Conservation (phyloP, 1,284 basidiomycete species). For the Leccinum brunneo-olivaceum region DNA sequence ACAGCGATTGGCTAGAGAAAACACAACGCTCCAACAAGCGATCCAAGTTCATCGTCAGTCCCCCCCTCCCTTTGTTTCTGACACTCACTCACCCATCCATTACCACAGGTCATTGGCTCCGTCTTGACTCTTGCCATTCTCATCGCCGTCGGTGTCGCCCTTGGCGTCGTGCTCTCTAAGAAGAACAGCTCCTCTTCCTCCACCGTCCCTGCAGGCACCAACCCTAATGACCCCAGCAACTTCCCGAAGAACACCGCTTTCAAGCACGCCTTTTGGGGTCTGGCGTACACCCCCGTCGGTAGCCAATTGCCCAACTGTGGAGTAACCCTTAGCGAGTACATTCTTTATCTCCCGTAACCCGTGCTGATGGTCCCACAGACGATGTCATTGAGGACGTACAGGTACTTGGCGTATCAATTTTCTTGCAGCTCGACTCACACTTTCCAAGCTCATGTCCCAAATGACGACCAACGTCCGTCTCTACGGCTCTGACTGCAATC, state of each 20-base stretch:
- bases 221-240: slow-evolving; percentile 55
- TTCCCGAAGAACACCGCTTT: slow-evolving; percentile 59
- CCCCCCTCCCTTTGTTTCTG: not conserved
- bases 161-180: slow-evolving; percentile 31
- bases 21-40: slow-evolving; percentile 25
- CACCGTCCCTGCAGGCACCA: slow-evolving; percentile 32
- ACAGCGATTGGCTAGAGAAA: slow-evolving; percentile 30
- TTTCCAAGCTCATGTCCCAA: slow-evolving; percentile 47
- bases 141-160: slow-evolving; percentile 25
- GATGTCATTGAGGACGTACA: slow-evolving; percentile 49
- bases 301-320: slow-evolving; percentile 47
- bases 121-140: slow-evolving; percentile 24
- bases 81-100: not conserved
- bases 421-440: slow-evolving; percentile 9
- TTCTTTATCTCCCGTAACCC: not conserved
- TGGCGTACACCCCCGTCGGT: slow-evolving; percentile 70
- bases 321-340: slow-evolving; percentile 37
- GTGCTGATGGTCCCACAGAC: slow-evolving; percentile 15
- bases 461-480: slow-evolving; percentile 50
- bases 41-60: slow-evolving; percentile 30
- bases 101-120: slow-evolving; percentile 29
- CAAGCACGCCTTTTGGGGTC: slow-evolving; percentile 59
- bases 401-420: slow-evolving; percentile 23
- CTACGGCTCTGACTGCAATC: slow-evolving; percentile 57
- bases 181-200: slow-evolving; percentile 18